Evolutionary conservation across 768 basidiomycete genomes (phyloP).

Genomic region (Collybia nuda): DNA sequence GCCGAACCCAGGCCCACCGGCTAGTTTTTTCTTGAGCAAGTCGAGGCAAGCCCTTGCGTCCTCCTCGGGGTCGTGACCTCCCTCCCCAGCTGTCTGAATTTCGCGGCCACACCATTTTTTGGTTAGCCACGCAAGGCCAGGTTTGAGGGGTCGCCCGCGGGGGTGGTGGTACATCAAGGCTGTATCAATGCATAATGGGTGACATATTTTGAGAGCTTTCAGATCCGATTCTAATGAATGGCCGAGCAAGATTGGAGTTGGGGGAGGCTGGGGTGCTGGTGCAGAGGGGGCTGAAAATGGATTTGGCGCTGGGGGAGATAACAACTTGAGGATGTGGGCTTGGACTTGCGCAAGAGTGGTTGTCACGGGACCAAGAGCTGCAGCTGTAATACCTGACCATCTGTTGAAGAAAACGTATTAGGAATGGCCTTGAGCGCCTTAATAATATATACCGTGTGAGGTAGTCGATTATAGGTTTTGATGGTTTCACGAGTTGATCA

Average conservation of each 20-base stretch:
- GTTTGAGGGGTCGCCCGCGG: constrained; percentile 89
- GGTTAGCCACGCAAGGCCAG: constrained; percentile 95
- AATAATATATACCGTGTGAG: constrained; percentile 68
- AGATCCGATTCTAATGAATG: constrained; percentile 97
- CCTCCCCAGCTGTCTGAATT: constrained; percentile 83
- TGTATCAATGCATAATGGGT: constrained; percentile 89
- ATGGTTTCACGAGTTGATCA: constrained; percentile 88
- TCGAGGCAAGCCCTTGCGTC: constrained; percentile 90
- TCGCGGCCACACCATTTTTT: constrained; percentile 90
- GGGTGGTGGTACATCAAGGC: constrained; percentile 91
- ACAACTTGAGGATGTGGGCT: constrained; percentile 58
- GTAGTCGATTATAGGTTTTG: constrained; percentile 84
- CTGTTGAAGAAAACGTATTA: constrained; percentile 31
- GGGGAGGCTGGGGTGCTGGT: constrained; percentile 31
- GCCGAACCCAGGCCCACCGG: constrained; percentile 77
- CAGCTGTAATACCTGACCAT: constrained; percentile 92
- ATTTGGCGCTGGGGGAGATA: constrained; percentile 49
- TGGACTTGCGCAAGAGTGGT: constrained; percentile 85
- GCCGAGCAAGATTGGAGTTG: constrained; percentile 81
- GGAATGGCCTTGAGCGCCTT: neutral
- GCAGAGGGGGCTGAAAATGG: constrained; percentile 37
- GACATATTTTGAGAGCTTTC: constrained; percentile 81
- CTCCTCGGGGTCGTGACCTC: constrained; percentile 93
- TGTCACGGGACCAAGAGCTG: constrained; percentile 63
- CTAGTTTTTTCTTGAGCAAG: constrained; percentile 78